Base-by-base conservation (phyloP, 2,329 filamentous ascomycete species). In the Leptographium radiaticola region DNA sequence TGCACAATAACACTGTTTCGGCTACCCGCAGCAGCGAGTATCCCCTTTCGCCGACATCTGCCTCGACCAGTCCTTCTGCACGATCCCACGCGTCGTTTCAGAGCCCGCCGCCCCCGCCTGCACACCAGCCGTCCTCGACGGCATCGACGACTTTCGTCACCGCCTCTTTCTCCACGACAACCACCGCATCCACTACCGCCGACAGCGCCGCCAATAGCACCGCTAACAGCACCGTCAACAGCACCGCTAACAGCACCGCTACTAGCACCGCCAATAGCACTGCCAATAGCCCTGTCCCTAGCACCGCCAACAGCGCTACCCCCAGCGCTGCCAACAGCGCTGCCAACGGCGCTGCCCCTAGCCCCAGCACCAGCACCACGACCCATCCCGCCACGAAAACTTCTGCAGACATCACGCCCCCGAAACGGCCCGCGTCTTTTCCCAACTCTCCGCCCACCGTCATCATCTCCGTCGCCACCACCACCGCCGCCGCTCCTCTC, bases 381-480 rank as follows among this genome's bases (percentile, higher is more conserved):
- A 18, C 57, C 50, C 55, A 40, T 45, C 8, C 11, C 20, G 31
- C 16, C 43, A 31, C 43, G 12, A 45, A 55, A 2, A 42, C 53
- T 6, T 47, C 53, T 12, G 39, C 54, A 7, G 40, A 51, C 8
- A 11, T 48, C 50, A 52, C 61, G 54, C 58, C 61, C 52, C 60
- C 65, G 38, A 65, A 65, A 51, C 67, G 67, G 57, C 68, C 68
- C 40, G 65, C 69, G 31, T 65, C 68, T 50, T 71, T 71, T 51
- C 64, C 69, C 55, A 67, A 68, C 42, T 64, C 65, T 18, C 62
- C 62, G 34, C 56, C 56, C n/a, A 57, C 36, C 16, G 56, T 57
- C 34, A 30, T 40, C 49, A 58, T 53, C 52, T 53, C 57, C n/a
- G 54, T 57, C 38, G 56, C 55, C 59, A 58, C 53, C 57, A 55